Evolutionary conservation across 1,139 yeast genomes (phyloP).

Genomic region (Pichia sp.): DNA sequence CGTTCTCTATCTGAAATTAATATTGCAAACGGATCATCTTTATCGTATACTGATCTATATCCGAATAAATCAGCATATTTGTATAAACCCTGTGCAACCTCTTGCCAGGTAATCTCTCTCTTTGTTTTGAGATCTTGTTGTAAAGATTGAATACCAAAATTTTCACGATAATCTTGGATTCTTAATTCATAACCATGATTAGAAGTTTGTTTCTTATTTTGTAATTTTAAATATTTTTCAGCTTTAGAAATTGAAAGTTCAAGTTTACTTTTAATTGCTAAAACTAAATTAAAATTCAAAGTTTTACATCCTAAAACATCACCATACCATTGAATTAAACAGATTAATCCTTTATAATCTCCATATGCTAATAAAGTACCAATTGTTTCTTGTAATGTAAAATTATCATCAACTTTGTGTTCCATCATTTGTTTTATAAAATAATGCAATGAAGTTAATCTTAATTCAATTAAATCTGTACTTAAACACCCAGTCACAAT

Average conservation of each 20-base stretch:
- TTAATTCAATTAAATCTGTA: constrained; percentile 3
- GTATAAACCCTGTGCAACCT: constrained; percentile 20
- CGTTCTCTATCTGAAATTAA: constrained; percentile 13
- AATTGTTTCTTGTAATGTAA: constrained; percentile 19
- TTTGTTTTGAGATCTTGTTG: constrained; percentile 11
- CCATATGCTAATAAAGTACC: constrained; percentile 24
- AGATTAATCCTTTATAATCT: constrained; percentile 23
- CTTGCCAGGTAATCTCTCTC: constrained; percentile 23
- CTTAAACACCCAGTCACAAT: constrained; percentile 5
- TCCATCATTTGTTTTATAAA: constrained; percentile 16
- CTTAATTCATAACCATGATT: not conserved
- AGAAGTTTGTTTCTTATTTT: not conserved
- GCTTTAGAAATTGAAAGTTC: constrained; percentile 22
- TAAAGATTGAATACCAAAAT: constrained; percentile 20
- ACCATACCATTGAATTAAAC: constrained; percentile 25
- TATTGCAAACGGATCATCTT: constrained; percentile 15
- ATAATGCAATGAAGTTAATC: constrained; percentile 12
- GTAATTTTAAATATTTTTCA: constrained; percentile 16
- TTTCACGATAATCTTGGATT: constrained; percentile 8
- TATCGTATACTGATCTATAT: constrained; percentile 12
- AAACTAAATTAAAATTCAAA: constrained; percentile 15
- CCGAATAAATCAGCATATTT: constrained; percentile 20
- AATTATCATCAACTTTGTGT: constrained; percentile 16
- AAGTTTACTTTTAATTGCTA: constrained; percentile 19
- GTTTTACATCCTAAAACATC: constrained; percentile 8